A percentile compares a stretch with the other conserved stretches of the same genome.
These are phyloP conservation scores for Amauroascus verrucosus DNA, from an alignment of 2,329 filamentous ascomycete genomes.

Conservation along the genomic window DNA sequence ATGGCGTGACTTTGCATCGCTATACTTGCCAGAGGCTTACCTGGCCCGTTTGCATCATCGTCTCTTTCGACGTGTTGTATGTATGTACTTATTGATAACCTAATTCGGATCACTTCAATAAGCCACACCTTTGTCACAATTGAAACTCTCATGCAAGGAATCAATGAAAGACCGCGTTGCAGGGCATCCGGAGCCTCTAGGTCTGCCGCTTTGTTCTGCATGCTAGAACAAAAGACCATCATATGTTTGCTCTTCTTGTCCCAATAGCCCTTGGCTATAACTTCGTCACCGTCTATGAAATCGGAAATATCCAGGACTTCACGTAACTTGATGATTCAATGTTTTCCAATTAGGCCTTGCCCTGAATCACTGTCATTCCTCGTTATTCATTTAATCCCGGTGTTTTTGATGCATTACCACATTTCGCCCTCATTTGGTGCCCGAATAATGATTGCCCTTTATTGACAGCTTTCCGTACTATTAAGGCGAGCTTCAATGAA, in stretches of 20 bases:
- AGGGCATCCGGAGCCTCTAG: neutral
- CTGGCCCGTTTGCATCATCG: too few relatives aligned
- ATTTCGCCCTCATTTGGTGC: neutral
- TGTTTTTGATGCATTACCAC: neutral
- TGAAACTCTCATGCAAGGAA: constrained; percentile 8
- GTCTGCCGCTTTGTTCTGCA: neutral
- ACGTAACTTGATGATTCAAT: neutral
- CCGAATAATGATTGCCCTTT: constrained; percentile 3
- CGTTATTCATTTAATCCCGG: neutral
- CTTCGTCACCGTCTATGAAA: too few relatives aligned
- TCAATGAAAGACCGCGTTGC: constrained; percentile 1
- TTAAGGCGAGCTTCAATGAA: neutral
- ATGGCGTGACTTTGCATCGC: too few relatives aligned
- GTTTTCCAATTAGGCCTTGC: neutral
- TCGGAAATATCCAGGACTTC: neutral
- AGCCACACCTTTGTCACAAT: constrained; percentile 2
- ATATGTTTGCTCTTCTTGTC: too few relatives aligned
- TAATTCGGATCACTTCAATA: constrained; percentile 14
- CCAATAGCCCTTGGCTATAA: too few relatives aligned
- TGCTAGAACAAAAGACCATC: neutral
- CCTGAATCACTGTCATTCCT: neutral
- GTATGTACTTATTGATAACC: constrained; percentile 17
- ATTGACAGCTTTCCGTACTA: neutral
- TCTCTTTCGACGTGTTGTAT: constrained; percentile 1
- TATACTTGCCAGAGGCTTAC: too few relatives aligned